phyloP scores from a whole-genome alignment of 2,329 filamentous ascomycete genomes.

The Arthrobotrys sinensis region DNA sequence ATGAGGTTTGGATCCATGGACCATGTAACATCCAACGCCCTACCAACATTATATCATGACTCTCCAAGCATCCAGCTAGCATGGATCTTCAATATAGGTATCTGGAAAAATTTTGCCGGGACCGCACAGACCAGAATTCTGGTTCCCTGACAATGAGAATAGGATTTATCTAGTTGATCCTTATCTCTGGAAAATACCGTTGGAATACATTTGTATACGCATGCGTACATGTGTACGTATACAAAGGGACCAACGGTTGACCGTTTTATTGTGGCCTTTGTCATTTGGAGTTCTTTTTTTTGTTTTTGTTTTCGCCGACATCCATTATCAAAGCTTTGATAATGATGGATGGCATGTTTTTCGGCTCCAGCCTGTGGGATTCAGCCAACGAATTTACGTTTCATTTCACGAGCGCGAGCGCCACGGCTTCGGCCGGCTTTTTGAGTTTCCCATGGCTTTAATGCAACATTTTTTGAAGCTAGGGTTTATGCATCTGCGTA shows the following conservation, averaged over 20 bases:
- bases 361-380: conserved; percentile 26
- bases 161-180: background rate
- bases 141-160: conserved; percentile 17
- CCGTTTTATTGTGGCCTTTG: conserved; percentile 34
- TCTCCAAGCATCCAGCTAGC: conserved; percentile 5
- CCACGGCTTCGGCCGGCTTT: conserved; percentile 24
- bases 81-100: conserved; percentile 11
- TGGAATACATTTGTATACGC: background rate
- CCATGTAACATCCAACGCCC: conserved; percentile 19
- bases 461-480: conserved; percentile 26
- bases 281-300: background rate
- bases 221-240: background rate
- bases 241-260: conserved; percentile 10
- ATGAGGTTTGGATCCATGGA: background rate
- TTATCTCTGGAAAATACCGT: conserved; percentile 38
- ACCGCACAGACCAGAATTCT: conserved; percentile 11
- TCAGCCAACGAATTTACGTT: conserved; percentile 24
- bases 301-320: background rate
- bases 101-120: conserved; percentile 10
- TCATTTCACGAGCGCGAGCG: conserved; percentile 15
- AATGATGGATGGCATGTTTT: conserved; percentile 5
- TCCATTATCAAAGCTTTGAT: conserved; percentile 12
- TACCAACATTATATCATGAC: conserved; percentile 24
- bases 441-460: conserved; percentile 19
- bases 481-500: background rate